Conservation (phyloP, 2,329 filamentous ascomycete genomes). For the Aspergillus sp. region DNA sequence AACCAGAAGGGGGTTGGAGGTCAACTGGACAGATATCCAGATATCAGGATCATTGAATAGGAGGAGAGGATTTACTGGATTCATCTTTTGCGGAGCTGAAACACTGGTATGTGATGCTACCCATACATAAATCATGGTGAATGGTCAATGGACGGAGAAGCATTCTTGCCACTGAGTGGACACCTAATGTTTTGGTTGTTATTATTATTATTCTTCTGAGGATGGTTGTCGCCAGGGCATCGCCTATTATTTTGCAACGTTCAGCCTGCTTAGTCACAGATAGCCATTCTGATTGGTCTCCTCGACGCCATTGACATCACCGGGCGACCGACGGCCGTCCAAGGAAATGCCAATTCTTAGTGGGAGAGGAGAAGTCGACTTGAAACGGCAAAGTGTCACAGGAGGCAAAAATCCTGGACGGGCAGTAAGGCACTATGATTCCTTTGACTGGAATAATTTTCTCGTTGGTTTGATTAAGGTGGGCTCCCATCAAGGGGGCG, state of each 20-base stretch:
- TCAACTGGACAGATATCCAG: neutral
- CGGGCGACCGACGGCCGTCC: neutral
- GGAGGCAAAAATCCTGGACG: neutral
- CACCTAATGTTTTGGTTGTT: neutral
- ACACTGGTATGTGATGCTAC: conserved; percentile 8
- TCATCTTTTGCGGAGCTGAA: conserved; percentile 4
- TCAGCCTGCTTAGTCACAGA: neutral
- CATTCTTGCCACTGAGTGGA: neutral
- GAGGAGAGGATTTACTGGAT: neutral
- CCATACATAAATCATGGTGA: neutral
- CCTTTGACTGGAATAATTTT: neutral
- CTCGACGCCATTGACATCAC: conserved; percentile 1
- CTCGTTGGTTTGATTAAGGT: neutral
- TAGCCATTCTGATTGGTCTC: neutral
- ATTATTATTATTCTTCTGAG: neutral
- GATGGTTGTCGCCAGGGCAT: neutral
- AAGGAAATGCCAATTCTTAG: neutral
- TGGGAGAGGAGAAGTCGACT: conserved; percentile 7
- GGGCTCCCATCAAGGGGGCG: neutral
- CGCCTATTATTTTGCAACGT: neutral
- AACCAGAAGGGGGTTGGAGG: too few relatives aligned
- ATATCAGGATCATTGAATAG: neutral
- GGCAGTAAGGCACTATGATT: neutral
- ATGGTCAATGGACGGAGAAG: neutral
- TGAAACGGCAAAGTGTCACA: conserved; percentile 15